Evolutionary conservation across 2,329 filamentous ascomycete species (phyloP).

Genomic region (Hypoxylon sp.): DNA sequence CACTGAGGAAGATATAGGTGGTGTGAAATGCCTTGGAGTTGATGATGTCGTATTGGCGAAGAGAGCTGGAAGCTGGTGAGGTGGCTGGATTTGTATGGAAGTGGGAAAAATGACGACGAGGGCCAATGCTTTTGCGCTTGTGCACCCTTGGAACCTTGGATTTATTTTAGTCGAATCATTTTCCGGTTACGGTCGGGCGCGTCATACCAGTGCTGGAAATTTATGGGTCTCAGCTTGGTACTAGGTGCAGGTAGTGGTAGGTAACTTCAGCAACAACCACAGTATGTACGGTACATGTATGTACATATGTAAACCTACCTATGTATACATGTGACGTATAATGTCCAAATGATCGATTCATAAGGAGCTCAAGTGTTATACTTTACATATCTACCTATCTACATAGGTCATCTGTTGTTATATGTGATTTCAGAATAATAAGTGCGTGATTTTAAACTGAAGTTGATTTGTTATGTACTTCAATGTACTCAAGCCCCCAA

Average conservation of each 20-base stretch:
- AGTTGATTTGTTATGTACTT: background rate
- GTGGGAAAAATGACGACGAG: conserved; percentile 47
- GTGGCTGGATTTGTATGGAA: conserved; percentile 48
- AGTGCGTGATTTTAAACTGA: background rate
- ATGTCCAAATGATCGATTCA: background rate
- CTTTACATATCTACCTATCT: background rate
- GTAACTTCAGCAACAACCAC: background rate
- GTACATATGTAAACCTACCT: background rate
- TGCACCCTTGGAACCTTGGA: conserved; percentile 13
- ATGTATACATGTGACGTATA: background rate
- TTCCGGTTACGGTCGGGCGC: conserved; percentile 31
- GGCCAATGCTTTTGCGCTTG: conserved; percentile 30
- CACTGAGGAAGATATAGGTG: conserved; percentile 27
- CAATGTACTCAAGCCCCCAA: too few relatives aligned
- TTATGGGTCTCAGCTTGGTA: conserved; percentile 3
- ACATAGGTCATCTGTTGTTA: background rate
- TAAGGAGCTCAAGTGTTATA: background rate
- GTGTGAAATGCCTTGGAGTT: conserved; percentile 22
- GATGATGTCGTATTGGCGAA: conserved; percentile 38
- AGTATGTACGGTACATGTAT: conserved; percentile 6
- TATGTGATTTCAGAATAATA: too few relatives aligned
- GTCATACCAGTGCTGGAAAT: conserved; percentile 22
- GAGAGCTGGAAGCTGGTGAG: conserved; percentile 46
- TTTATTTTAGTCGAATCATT: background rate
- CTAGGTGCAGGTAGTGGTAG: background rate